Evolutionary conservation across 306 rosid species (phyloP).

Genomic region (Inga oerstediana): DNA sequence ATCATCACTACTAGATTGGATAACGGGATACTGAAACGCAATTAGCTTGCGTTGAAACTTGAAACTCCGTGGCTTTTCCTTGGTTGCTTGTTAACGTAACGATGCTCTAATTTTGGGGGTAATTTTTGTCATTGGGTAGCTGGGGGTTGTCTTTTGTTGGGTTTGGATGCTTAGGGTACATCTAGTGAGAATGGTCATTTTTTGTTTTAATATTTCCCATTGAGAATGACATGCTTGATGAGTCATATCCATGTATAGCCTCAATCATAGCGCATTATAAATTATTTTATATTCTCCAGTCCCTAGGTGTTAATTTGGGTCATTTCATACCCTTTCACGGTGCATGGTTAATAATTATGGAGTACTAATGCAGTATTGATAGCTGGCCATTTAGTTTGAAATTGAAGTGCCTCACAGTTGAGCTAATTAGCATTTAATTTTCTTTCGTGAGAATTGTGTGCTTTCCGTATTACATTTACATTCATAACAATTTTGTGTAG

Average conservation of each 20-base stretch:
- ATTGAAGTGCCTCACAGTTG: neutral
- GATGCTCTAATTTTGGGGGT: constrained; percentile 19
- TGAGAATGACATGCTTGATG: constrained; percentile 7
- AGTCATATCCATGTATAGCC: neutral
- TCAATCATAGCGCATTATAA: neutral
- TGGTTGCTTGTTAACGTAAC: neutral
- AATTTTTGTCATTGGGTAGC: constrained; percentile 33
- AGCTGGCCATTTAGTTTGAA: neutral
- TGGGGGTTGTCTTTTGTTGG: neutral
- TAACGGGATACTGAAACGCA: neutral
- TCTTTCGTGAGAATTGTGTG: neutral
- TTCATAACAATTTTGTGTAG: neutral
- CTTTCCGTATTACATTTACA: neutral
- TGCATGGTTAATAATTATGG: too few species aligned
- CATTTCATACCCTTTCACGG: too few species aligned
- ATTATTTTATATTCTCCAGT: neutral
- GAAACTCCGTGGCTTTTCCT: neutral
- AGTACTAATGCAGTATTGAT: too few species aligned
- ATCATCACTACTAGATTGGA: neutral
- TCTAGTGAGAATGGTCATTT: neutral
- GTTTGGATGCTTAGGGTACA: neutral
- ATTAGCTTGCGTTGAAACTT: neutral
- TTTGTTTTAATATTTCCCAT: neutral
- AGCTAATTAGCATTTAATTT: neutral
- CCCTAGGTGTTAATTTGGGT: neutral